These are phyloP conservation scores for Pseudogymnoascus sp. DNA, from an alignment of 2,329 filamentous ascomycete genomes.

Conservation along the genomic window DNA sequence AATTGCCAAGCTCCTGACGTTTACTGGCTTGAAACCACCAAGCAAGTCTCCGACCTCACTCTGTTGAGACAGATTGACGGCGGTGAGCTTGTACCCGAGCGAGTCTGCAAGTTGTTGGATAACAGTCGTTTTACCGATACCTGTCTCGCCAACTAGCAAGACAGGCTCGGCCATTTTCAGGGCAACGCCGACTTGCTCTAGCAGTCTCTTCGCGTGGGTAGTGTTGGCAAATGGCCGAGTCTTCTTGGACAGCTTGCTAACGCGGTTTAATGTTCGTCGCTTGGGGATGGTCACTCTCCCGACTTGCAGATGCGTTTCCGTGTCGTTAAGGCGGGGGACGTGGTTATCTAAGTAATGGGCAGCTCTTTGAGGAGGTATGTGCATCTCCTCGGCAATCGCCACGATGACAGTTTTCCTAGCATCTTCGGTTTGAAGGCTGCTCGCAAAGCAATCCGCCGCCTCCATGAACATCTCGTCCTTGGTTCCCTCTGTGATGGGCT, in stretches of 20 bases:
- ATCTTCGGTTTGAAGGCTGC: slow-evolving; percentile 62
- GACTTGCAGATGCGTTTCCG: slow-evolving; percentile 49
- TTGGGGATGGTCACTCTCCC: slow-evolving; percentile 56
- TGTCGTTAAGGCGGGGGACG: slow-evolving; percentile 61
- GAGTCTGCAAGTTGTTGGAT: slow-evolving; percentile 85
- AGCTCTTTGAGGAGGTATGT: slow-evolving; percentile 73
- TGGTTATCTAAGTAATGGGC: slow-evolving; percentile 70
- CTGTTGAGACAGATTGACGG: slow-evolving; percentile 95
- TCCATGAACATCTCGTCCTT: slow-evolving; percentile 87
- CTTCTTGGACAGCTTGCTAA: slow-evolving; percentile 43
- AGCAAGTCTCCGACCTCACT: slow-evolving; percentile 94
- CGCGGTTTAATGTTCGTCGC: slow-evolving; percentile 42
- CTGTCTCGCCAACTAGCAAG: slow-evolving; percentile 94
- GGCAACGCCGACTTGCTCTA: slow-evolving; percentile 82
- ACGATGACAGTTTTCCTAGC: slow-evolving; percentile 53
- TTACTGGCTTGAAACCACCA: slow-evolving; percentile 94
- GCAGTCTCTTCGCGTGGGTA: slow-evolving; percentile 69
- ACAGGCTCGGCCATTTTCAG: slow-evolving; percentile 81
- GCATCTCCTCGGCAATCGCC: slow-evolving; percentile 77
- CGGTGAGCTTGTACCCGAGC: slow-evolving; percentile 77
- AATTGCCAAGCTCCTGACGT: slow-evolving; percentile 76
- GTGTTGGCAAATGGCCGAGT: slow-evolving; percentile 79
- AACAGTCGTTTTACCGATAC: slow-evolving; percentile 95
- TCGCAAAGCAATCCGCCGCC: slow-evolving; percentile 84
- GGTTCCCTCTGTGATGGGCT: slow-evolving; percentile 63